A percentile compares a stretch with the other conserved stretches of the same genome.
Conservation (phyloP, 495 filamentous ascomycete species). For the Annulohypoxylon nitens region DNA sequence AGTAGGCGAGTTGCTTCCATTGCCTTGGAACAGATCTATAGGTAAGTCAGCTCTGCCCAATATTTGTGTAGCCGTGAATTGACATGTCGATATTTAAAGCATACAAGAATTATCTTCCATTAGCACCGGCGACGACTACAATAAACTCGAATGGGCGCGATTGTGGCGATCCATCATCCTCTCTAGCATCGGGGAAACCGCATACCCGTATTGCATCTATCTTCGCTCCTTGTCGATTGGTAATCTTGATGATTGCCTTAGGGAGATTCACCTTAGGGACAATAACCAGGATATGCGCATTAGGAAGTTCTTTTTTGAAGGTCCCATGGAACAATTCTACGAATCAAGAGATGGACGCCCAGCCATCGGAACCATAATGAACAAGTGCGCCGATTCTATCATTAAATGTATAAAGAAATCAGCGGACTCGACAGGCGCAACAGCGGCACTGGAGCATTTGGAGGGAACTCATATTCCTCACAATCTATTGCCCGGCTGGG, state of each 20-base stretch:
- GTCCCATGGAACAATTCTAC: slow-evolving; percentile 58
- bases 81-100: slow-evolving; percentile 12
- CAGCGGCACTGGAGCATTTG: slow-evolving; percentile 63
- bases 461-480: slow-evolving; percentile 50
- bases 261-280: slow-evolving; percentile 67
- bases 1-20: slow-evolving; percentile 66
- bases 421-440: slow-evolving; percentile 50
- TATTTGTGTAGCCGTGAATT: slow-evolving; percentile 8
- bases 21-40: slow-evolving; percentile 73
- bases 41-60: slow-evolving; percentile 54
- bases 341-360: slow-evolving; percentile 25
- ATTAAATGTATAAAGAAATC: slow-evolving; percentile 52
- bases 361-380: slow-evolving; percentile 39
- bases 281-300: slow-evolving; percentile 56
- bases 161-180: slow-evolving; percentile 78
- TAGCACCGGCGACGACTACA: slow-evolving; percentile 37
- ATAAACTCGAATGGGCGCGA: slow-evolving; percentile 64
- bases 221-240: slow-evolving; percentile 72
- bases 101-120: slow-evolving; percentile 42
- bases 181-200: slow-evolving; percentile 72
- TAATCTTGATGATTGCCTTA: slow-evolving; percentile 70
- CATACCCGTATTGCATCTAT: slow-evolving; percentile 78
- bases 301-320: slow-evolving; percentile 63
- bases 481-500: slow-evolving; percentile 52
- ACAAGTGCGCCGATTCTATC: slow-evolving; percentile 50